A percentile compares a stretch with the other conserved stretches of the same genome.
These are phyloP conservation scores for Hamamelis virginiana DNA, from an alignment of 164 flowering plant genomes.

Conservation along the genomic window DNA sequence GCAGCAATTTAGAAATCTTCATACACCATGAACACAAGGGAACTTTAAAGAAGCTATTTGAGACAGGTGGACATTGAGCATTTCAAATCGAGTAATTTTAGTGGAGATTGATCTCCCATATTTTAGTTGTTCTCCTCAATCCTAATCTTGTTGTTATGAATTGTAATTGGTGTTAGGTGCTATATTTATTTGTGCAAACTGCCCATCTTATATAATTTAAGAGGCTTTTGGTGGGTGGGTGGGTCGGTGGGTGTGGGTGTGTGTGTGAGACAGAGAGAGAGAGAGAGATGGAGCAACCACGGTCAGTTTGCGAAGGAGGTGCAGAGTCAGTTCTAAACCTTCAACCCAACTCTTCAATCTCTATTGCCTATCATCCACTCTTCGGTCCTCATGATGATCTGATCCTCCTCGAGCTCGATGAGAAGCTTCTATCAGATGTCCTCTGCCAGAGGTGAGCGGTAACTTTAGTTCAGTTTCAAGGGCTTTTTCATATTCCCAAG, in stretches of 20 bases:
- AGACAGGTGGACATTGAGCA: neutral
- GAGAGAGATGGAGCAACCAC: slow-evolving; percentile 17
- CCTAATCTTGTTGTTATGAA: too few relatives aligned
- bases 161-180: too few relatives aligned
- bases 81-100: too few relatives aligned
- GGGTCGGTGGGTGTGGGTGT: too few relatives aligned
- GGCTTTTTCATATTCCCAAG: neutral
- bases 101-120: too few relatives aligned
- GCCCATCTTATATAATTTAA: too few relatives aligned
- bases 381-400: slow-evolving; percentile 80
- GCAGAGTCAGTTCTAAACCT: slow-evolving; percentile 68
- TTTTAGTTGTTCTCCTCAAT: too few relatives aligned
- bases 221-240: too few relatives aligned
- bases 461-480: neutral
- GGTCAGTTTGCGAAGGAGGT: slow-evolving; percentile 37
- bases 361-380: slow-evolving; percentile 59
- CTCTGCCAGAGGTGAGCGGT: slow-evolving; percentile 52
- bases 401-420: slow-evolving; percentile 82
- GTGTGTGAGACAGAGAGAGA: neutral
- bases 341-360: slow-evolving; percentile 53
- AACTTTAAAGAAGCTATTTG: neutral
- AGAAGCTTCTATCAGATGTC: slow-evolving; percentile 68
- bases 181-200: too few relatives aligned
- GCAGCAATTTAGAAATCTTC: neutral
- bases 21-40: neutral